Base-by-base conservation (phyloP, 2,329 filamentous ascomycete species). In the Mycocentrospora acerina region DNA sequence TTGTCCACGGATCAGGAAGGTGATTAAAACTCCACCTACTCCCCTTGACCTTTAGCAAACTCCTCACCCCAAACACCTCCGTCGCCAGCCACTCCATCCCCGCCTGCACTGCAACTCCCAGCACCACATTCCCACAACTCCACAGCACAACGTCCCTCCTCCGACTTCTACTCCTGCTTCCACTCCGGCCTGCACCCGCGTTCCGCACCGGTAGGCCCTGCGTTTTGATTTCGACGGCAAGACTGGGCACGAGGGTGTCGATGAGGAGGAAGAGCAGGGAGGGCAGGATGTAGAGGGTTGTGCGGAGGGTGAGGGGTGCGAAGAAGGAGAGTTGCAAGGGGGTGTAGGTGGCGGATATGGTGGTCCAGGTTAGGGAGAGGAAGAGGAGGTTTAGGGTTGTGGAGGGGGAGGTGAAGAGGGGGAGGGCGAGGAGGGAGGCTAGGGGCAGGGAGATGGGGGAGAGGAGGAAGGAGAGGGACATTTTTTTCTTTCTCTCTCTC, bases 301-400 rank as follows among this genome's bases (percentile, higher is more conserved):
- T 41, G 28, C 87, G 83, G 32, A 90, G 72, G 16, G 79, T 78
- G 4, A 88, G 64, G 0, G 84, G 83, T 38, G 83, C 87, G 35
- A 86, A 72, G 1, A 93, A 64, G 64, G 95, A 88, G 40, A 95
- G 80, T 42, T 81, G 79, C 12, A 93, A 72, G 0, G 87, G 82
- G 1, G 84, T 76, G 56, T 94, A 86, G 6, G 85, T 86, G 3
- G 91, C 73, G 26, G 94, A 81, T 22, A 96, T 77, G 0, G 88
- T 91, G 5, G 82, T 82, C 90, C 90, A 95, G 53, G 88, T 91
- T 71, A 95, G 79, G 66, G 90, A 91, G 68, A 95, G 93, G 73
- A 95, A 90, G 46, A 94, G 72, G 16, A 95, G 71, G 65, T 93
- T 95, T 48, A 95, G 74, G 1, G 84, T 90, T 2, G 89, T 91